Conservation (phyloP, 106 monocot genomes). For the Posidonia australis region DNA sequence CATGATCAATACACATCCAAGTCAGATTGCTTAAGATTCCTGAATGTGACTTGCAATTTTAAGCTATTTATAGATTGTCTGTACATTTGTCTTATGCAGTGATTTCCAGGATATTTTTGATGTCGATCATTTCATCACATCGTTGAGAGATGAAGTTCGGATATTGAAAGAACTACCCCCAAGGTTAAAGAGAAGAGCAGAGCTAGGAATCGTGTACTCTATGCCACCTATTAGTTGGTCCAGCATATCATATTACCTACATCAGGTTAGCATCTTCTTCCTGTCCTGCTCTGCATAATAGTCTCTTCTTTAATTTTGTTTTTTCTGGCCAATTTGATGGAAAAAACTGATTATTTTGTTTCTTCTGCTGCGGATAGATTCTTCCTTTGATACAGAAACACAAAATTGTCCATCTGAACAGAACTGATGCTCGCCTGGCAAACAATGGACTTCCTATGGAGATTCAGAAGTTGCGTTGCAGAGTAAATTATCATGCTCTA, state of each 20-base stretch:
- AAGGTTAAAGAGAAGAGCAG: conserved; percentile 59
- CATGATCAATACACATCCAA: background rate
- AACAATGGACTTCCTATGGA: conserved; percentile 84
- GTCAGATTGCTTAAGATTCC: background rate
- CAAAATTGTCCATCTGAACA: conserved; percentile 76
- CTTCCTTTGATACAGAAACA: conserved; percentile 79
- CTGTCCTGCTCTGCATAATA: background rate
- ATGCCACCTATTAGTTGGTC: conserved; percentile 98
- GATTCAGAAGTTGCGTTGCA: conserved; percentile 80
- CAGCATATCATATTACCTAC: conserved; percentile 67
- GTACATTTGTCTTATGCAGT: conserved; percentile 17
- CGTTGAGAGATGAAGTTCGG: conserved; percentile 82
- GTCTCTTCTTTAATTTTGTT: background rate
- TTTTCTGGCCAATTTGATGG: background rate
- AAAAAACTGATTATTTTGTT: background rate
- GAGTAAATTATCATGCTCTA: conserved; percentile 64
- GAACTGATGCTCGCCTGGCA: conserved; percentile 82
- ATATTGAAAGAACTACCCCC: conserved; percentile 87
- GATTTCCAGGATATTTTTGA: conserved; percentile 96
- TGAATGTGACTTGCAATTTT: background rate
- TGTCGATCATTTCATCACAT: conserved; percentile 89
- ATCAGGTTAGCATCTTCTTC: conserved; percentile 39
- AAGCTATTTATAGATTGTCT: background rate
- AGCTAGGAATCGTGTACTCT: conserved; percentile 50
- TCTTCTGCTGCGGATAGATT: conserved; percentile 33